These are phyloP conservation scores for Avena sativa DNA, from an alignment of 176 grass and related monocot genomes.

Conservation along the genomic window DNA sequence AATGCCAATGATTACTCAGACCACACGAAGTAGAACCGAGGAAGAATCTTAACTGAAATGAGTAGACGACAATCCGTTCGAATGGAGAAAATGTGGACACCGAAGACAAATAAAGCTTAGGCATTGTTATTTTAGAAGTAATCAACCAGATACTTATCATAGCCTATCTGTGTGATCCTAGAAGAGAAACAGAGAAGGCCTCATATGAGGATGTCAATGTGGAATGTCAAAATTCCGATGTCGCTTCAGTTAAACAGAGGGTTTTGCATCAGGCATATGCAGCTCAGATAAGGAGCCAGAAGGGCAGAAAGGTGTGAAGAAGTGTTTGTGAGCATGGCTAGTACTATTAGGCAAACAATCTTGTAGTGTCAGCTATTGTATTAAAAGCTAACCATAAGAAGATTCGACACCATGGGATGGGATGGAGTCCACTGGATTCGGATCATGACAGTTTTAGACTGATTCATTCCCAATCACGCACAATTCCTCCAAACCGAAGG, in stretches of 20 bases:
- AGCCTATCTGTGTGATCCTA: not conserved
- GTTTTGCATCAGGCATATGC: not conserved
- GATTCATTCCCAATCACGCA: constrained; percentile 41
- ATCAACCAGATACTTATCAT: too few relatives aligned
- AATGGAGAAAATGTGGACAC: too few relatives aligned
- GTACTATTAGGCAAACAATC: constrained; percentile 1
- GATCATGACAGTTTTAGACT: constrained; percentile 39
- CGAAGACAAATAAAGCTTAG: too few relatives aligned
- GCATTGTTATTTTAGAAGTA: too few relatives aligned
- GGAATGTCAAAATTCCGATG: not conserved
- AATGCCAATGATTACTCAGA: too few relatives aligned
- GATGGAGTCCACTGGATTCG: constrained; percentile 29
- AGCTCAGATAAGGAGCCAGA: not conserved
- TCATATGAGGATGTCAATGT: constrained; percentile 12
- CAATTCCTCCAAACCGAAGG: constrained; percentile 1
- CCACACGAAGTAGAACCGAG: too few relatives aligned
- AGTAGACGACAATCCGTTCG: too few relatives aligned
- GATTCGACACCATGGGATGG: not conserved
- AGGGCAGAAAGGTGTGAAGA: not conserved
- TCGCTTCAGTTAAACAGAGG: constrained; percentile 3
- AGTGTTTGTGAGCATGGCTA: constrained; percentile 4
- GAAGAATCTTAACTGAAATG: too few relatives aligned
- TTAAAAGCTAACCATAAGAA: constrained; percentile 1
- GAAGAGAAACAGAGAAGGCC: constrained; percentile 28
- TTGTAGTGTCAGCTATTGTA: not conserved